phyloP scores from a whole-genome alignment of 2,329 filamentous ascomycete species.

The Colletotrichum sp. region DNA sequence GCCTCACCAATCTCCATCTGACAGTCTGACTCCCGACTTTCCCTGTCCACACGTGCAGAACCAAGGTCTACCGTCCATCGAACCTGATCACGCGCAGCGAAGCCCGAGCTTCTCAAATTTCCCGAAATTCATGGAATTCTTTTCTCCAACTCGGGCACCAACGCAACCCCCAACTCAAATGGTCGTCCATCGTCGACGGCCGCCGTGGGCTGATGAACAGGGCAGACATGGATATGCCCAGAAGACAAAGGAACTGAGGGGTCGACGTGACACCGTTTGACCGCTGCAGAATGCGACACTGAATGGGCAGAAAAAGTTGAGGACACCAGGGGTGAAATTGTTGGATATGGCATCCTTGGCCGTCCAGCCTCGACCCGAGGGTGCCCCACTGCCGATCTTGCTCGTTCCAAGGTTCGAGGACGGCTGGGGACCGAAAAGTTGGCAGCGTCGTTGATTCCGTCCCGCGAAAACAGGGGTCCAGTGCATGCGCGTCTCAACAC shows the following conservation, averaged over 20 bases:
- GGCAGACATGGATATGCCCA: background rate
- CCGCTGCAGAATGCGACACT: conserved; percentile 2
- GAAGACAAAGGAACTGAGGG: background rate
- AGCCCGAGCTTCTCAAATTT: conserved; percentile 1
- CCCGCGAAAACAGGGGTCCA: background rate
- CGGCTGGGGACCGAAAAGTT: conserved; percentile 9
- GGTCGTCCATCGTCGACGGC: background rate
- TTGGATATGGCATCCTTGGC: conserved; percentile 17
- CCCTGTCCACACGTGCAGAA: conserved; percentile 4
- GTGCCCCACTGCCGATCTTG: conserved; percentile 15
- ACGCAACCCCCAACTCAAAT: background rate
- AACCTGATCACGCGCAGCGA: background rate
- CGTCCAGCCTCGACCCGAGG: background rate
- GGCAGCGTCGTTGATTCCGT: background rate
- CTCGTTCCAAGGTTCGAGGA: conserved; percentile 14
- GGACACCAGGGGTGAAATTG: background rate
- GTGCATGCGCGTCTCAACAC: background rate
- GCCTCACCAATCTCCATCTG: background rate
- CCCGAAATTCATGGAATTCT: background rate
- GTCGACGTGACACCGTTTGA: background rate
- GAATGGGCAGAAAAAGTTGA: background rate
- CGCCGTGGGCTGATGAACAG: conserved; percentile 2
- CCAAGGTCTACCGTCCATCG: background rate
- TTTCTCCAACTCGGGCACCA: conserved; percentile 11
- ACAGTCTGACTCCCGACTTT: background rate